Evolutionary conservation across 1,139 yeast species (phyloP).

Genomic region (Taphrina deformans): DNA sequence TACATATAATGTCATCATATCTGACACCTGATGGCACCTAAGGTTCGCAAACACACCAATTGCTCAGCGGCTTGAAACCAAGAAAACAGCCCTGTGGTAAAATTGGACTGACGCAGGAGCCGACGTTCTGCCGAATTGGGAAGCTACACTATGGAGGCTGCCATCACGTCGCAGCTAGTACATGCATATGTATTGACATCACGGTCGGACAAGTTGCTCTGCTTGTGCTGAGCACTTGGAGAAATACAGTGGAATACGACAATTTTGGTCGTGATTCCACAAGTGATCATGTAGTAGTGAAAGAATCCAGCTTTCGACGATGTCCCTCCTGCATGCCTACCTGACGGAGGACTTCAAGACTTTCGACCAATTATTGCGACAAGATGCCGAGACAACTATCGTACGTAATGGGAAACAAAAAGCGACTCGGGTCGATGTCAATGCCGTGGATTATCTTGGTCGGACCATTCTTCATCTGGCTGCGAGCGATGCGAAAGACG

Average conservation of each 20-base stretch:
- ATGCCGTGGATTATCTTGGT: constrained; percentile 48
- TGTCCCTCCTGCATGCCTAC: constrained; percentile 23
- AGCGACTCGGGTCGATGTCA: not conserved
- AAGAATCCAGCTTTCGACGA: not conserved
- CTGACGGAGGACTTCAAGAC: constrained; percentile 13
- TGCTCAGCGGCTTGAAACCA: too few relatives aligned
- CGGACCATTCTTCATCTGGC: constrained; percentile 65
- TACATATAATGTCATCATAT: too few relatives aligned
- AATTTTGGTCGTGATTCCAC: not conserved
- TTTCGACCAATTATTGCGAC: not conserved
- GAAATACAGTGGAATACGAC: not conserved
- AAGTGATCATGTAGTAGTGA: not conserved
- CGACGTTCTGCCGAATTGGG: too few relatives aligned
- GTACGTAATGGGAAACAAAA: not conserved
- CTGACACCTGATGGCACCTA: too few relatives aligned
- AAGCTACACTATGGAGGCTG: too few relatives aligned
- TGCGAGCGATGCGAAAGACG: constrained; percentile 55
- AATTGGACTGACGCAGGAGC: too few relatives aligned
- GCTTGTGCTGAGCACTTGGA: too few relatives aligned
- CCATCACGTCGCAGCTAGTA: too few relatives aligned
- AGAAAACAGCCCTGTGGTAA: too few relatives aligned
- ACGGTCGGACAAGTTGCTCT: too few relatives aligned
- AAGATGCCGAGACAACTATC: not conserved
- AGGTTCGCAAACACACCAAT: too few relatives aligned
- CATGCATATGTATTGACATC: too few relatives aligned